These are phyloP conservation scores for Blastobotrys capitulatus DNA, from an alignment of 1,139 yeast genomes.

Conservation along the genomic window DNA sequence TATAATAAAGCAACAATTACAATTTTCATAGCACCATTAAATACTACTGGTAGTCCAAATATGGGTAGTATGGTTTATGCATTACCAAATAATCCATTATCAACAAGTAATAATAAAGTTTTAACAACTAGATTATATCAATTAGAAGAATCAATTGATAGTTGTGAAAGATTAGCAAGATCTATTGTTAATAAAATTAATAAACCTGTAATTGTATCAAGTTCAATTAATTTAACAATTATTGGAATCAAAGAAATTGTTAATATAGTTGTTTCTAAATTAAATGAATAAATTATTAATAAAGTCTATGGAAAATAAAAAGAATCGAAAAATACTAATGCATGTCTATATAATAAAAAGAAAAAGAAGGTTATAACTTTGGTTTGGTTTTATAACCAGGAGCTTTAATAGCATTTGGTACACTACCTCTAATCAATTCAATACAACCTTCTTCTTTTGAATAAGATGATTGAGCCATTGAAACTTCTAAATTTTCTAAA, in stretches of 20 bases:
- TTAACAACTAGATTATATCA: slow-evolving; percentile 15
- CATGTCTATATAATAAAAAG: neutral
- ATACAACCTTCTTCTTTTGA: slow-evolving; percentile 22
- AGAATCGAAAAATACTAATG: neutral
- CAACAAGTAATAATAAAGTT: slow-evolving; percentile 6
- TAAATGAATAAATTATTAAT: no score
- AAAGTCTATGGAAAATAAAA: neutral
- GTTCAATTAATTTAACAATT: neutral
- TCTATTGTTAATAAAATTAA: slow-evolving; percentile 16
- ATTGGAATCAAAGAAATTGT: neutral
- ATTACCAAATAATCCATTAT: slow-evolving; percentile 9
- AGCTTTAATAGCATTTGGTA: slow-evolving; percentile 31
- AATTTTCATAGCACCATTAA: slow-evolving; percentile 7
- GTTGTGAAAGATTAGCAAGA: slow-evolving; percentile 20
- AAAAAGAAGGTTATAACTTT: neutral
- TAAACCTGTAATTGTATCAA: slow-evolving; percentile 15
- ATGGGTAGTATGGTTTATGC: slow-evolving; percentile 25
- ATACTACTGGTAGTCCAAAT: slow-evolving; percentile 11
- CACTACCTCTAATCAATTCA: slow-evolving; percentile 23
- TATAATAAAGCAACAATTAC: slow-evolving; percentile 8
- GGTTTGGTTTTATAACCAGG: slow-evolving; percentile 11
- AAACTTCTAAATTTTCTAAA: slow-evolving; percentile 51
- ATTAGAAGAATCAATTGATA: slow-evolving; percentile 18
- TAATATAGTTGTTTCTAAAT: neutral
- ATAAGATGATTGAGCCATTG: slow-evolving; percentile 43